These are phyloP conservation scores for Ocimum tenuiflorum DNA, from an alignment of 257 asterid species.

Conservation along the genomic window DNA sequence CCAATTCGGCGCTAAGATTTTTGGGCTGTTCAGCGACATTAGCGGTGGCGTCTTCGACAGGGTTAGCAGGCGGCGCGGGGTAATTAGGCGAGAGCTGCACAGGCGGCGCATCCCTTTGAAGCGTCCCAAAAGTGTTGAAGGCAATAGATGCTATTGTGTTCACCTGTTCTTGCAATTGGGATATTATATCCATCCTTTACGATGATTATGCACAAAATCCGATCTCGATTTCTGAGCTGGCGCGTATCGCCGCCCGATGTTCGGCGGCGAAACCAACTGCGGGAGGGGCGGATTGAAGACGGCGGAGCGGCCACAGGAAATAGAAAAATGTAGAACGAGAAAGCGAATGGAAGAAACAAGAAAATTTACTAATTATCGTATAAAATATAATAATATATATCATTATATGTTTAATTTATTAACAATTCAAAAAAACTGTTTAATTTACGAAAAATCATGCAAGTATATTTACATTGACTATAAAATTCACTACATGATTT, in stretches of 20 bases:
- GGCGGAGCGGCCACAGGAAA: too few species aligned
- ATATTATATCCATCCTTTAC: conserved; percentile 64
- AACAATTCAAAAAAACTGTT: too few species aligned
- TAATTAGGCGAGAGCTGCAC: conserved; percentile 79
- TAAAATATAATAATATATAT: too few species aligned
- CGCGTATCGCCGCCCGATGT: background rate
- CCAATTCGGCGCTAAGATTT: conserved; percentile 64
- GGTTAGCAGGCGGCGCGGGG: conserved; percentile 70
- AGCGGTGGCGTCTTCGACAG: conserved; percentile 48
- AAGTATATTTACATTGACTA: too few species aligned
- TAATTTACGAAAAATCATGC: too few species aligned
- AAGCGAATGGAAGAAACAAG: too few species aligned
- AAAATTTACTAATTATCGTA: too few species aligned
- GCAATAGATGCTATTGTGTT: conserved; percentile 65
- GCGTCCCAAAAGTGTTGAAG: conserved; percentile 78
- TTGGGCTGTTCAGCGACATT: conserved; percentile 71
- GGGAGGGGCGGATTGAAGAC: too few species aligned
- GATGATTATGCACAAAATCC: background rate
- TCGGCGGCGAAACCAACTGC: background rate
- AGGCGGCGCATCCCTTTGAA: conserved; percentile 89
- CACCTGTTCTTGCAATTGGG: conserved; percentile 79
- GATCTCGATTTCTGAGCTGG: background rate
- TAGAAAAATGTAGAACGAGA: too few species aligned
- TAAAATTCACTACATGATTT: too few species aligned
- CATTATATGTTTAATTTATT: too few species aligned